A percentile compares a stretch with the other conserved stretches of the same genome.
phyloP scores from a whole-genome alignment of 441 rosid genomes.

The Cnidoscolus chayamansa region DNA sequence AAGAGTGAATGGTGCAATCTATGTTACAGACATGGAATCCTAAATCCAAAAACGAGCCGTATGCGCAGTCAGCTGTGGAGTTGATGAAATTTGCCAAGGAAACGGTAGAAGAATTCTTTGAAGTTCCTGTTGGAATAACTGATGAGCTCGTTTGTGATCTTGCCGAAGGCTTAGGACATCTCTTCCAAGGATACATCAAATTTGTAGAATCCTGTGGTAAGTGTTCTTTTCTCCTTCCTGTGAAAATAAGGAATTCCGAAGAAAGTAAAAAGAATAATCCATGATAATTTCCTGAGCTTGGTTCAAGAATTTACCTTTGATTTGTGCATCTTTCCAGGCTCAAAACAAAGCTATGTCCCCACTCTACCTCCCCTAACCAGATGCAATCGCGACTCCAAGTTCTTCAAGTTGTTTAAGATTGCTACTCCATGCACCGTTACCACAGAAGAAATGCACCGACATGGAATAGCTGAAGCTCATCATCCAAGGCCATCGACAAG shows the following conservation, averaged over 20 bases:
- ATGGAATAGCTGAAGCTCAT: constrained; percentile 37
- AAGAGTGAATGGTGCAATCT: constrained; percentile 13
- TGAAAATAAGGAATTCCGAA: too few relatives aligned
- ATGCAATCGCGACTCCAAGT: constrained; percentile 69
- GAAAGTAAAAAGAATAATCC: too few relatives aligned
- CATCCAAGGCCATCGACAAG: constrained; percentile 80
- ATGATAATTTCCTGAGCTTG: too few relatives aligned
- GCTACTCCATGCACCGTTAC: constrained; percentile 55
- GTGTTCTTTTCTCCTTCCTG: constrained; percentile 6
- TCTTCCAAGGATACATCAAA: constrained; percentile 63
- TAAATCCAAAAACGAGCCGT: constrained; percentile 80
- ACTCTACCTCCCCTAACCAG: constrained; percentile 74
- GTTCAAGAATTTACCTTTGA: neutral
- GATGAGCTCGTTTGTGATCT: constrained; percentile 70
- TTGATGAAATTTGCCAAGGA: constrained; percentile 64
- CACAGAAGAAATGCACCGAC: constrained; percentile 31
- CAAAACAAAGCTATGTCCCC: constrained; percentile 76
- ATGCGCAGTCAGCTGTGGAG: constrained; percentile 67
- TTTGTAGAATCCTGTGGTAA: constrained; percentile 79
- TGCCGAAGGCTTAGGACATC: constrained; percentile 56
- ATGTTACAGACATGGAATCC: constrained; percentile 84
- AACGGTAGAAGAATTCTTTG: constrained; percentile 67
- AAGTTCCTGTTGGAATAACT: constrained; percentile 62
- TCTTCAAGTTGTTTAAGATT: constrained; percentile 64
- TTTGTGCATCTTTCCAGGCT: constrained; percentile 36